Base-by-base conservation (phyloP, 2,329 filamentous ascomycete genomes). In the Polychaeton citri region DNA sequence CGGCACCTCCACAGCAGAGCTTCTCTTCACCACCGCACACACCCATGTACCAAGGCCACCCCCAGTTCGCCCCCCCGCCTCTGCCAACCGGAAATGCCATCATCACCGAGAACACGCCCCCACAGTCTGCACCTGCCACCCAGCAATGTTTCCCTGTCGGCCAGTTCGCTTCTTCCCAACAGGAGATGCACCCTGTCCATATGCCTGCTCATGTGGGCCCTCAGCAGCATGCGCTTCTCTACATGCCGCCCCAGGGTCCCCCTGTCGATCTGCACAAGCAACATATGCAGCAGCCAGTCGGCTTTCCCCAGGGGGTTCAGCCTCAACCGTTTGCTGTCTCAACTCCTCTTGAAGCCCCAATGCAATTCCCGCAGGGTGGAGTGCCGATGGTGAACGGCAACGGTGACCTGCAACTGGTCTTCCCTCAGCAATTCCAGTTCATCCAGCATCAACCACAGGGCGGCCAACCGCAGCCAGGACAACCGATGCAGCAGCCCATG, bases 51-150 rank as follows among this genome's bases (percentile, higher is more conserved):
- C 37, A 35, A 2, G 34, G 38, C 17, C 45, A 49, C 18, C 43
- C 43, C 12, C 41, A 41, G 8, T 39, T 47, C 37, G 13, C 33
- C 34, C 24, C 38, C 42, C 55, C 52, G 28, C 56, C 56, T 13
- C 47, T 51, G 6, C 43, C 55, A 9, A 51, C 49, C 38, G 44
- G 44, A 50, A 44, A 49, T 19, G 47, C 51, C 6, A 15, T 15
- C 7, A 51, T 55, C 24, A 61, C 59, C 38, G 62, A 62, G 33
- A 63, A 66, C 38, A 66, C 65, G 3, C 65, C 65, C 24, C 65
- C 65, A 6, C 65, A 68, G 42, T 68, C 65, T 18, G 65, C 65
- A 24, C 65, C 65, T 10, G 62, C 65, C 2, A 61, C 58, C n/a
- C 65, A 68, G 41, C 60, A 65, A 44, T 57, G 50, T 32, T 69